phyloP scores from a whole-genome alignment of 2,329 filamentous ascomycete genomes.

The Epicoccum sorghinum region DNA sequence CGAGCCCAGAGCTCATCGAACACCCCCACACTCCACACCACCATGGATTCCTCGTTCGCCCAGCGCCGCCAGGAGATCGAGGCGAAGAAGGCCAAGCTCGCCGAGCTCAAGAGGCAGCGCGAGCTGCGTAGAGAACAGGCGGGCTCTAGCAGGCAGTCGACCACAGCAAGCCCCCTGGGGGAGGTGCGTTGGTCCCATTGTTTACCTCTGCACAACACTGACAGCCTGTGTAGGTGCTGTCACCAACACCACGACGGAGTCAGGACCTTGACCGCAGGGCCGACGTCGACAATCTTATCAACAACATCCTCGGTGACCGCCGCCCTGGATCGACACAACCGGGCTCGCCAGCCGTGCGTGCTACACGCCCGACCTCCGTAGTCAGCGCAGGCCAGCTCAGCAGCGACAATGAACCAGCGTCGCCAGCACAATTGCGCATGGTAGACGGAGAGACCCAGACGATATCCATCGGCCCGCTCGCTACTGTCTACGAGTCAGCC shows the following conservation, averaged over 20 bases:
- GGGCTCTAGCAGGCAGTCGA: slow-evolving; percentile 67
- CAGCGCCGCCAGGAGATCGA: slow-evolving; percentile 93
- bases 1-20: slow-evolving; percentile 3
- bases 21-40: slow-evolving; percentile 15
- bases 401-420: slow-evolving; percentile 62
- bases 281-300: slow-evolving; percentile 83
- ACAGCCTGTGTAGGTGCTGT: slow-evolving; percentile 61
- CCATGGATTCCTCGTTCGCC: slow-evolving; percentile 64
- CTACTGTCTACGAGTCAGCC: slow-evolving; percentile 73
- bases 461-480: slow-evolving; percentile 73
- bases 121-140: slow-evolving; percentile 78
- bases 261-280: slow-evolving; percentile 67
- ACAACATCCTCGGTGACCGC: slow-evolving; percentile 79
- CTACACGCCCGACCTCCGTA: slow-evolving; percentile 85
- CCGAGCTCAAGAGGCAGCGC: slow-evolving; percentile 91
- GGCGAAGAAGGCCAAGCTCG: slow-evolving; percentile 95
- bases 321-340: slow-evolving; percentile 72
- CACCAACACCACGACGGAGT: slow-evolving; percentile 70
- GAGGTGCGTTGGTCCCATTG: slow-evolving; percentile 64
- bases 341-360: slow-evolving; percentile 51
- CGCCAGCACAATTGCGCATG: slow-evolving; percentile 33
- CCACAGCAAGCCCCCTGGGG: slow-evolving; percentile 64
- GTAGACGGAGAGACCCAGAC: slow-evolving; percentile 63
- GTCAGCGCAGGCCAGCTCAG: slow-evolving; percentile 82
- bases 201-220: slow-evolving; percentile 9